Percentiles rank a stretch among this genome's conserved stretches.
Conservation (phyloP, 441 rosid species). For the Syzygium syzygioides region DNA sequence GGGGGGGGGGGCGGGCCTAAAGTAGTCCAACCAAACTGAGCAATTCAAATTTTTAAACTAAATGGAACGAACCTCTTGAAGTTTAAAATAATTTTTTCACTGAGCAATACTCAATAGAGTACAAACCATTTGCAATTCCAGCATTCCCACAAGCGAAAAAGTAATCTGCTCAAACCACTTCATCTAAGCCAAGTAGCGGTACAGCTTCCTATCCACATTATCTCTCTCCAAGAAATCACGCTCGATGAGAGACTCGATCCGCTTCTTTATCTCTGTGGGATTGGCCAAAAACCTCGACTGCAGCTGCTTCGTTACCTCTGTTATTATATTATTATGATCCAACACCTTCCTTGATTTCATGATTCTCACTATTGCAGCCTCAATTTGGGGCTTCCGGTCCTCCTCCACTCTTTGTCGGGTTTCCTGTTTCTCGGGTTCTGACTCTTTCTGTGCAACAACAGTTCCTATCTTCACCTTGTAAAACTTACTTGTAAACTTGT, state of each 20-base stretch:
- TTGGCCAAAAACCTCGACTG: slow-evolving; percentile 90
- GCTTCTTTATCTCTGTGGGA: slow-evolving; percentile 91
- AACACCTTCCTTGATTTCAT: slow-evolving; percentile 92
- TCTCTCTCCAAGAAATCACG: slow-evolving; percentile 98
- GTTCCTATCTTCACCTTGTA: slow-evolving; percentile 97
- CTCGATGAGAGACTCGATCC: slow-evolving; percentile 89
- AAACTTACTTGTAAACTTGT: slow-evolving; percentile 87
- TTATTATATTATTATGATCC: slow-evolving; percentile 86
- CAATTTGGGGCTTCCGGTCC: slow-evolving; percentile 96
- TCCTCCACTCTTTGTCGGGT: slow-evolving; percentile 97
- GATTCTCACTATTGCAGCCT: slow-evolving; percentile 95
- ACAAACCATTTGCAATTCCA: slow-evolving; percentile 26
- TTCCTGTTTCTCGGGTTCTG: slow-evolving; percentile 96
- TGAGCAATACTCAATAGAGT: slow-evolving; percentile 18
- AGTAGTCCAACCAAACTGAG: neutral
- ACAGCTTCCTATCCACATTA: slow-evolving; percentile 70
- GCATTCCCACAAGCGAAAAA: slow-evolving; percentile 16
- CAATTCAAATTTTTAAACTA: slow-evolving; percentile 17
- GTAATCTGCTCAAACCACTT: slow-evolving; percentile 16
- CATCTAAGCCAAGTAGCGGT: slow-evolving; percentile 80
- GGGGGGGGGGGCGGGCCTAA: neutral
- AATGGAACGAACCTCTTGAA: slow-evolving; percentile 25
- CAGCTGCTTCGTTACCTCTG: slow-evolving; percentile 91
- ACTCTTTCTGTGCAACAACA: slow-evolving; percentile 91
- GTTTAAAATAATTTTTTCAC: slow-evolving; percentile 25